Evolutionary conservation across 106 monocot genomes (phyloP).

Genomic region (Ottelia alismoides): DNA sequence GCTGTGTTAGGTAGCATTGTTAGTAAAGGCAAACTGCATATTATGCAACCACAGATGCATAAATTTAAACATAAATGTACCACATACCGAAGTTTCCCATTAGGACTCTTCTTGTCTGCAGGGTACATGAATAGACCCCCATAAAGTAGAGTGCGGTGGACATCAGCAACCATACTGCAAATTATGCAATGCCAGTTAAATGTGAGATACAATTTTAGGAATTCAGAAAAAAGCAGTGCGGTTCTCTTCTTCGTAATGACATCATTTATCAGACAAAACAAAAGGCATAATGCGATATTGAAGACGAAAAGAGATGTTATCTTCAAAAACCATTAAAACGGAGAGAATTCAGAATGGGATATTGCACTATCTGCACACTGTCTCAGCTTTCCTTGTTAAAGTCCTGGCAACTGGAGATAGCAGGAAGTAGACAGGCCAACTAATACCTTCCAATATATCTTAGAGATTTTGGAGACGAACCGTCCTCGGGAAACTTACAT

Average conservation of each 20-base stretch:
- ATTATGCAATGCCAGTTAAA: too few species aligned
- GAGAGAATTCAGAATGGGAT: neutral
- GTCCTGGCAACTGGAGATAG: neutral
- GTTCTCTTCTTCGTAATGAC: too few species aligned
- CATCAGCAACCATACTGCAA: slow-evolving; percentile 98
- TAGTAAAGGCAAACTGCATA: neutral
- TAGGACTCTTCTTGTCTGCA: slow-evolving; percentile 93
- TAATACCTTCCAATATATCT: slow-evolving; percentile 98
- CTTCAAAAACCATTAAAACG: neutral
- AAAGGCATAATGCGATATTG: too few species aligned
- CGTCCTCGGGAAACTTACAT: slow-evolving; percentile 93
- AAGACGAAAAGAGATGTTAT: too few species aligned
- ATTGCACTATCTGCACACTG: neutral
- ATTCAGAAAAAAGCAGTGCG: too few species aligned
- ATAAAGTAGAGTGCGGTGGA: slow-evolving; percentile 92
- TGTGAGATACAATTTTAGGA: neutral
- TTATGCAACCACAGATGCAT: neutral
- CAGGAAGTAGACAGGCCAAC: neutral
- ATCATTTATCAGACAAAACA: too few species aligned
- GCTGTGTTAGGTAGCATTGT: slow-evolving; percentile 19
- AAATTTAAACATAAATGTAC: neutral
- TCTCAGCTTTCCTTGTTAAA: neutral
- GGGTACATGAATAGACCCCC: slow-evolving; percentile 98
- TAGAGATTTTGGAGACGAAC: slow-evolving; percentile 79
- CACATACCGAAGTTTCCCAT: slow-evolving; percentile 79